Conservation (phyloP, 352 stramenopile species). For the Phytophthora foliorum region DNA sequence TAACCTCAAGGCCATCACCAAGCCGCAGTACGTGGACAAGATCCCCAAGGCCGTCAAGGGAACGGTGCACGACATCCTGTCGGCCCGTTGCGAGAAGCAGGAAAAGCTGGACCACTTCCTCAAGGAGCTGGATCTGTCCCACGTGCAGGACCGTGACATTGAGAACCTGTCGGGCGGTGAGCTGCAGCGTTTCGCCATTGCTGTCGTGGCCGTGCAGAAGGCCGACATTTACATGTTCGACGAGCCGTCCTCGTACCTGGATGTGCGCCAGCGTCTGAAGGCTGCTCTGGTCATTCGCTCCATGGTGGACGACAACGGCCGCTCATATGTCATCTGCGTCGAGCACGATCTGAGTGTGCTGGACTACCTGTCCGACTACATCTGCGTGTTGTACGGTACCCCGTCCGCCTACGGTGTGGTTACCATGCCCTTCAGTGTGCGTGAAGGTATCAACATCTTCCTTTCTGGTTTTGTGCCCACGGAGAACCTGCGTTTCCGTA, state of each 20-base stretch:
- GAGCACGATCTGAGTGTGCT: conserved; percentile 99
- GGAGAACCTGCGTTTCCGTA: conserved; percentile 99
- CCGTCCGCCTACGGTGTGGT: conserved; percentile 99
- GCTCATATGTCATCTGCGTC: conserved; percentile 98
- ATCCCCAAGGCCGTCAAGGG: conserved; percentile 98
- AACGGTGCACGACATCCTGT: conserved; percentile 95
- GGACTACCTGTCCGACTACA: conserved; percentile 99
- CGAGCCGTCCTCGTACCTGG: conserved; percentile 99
- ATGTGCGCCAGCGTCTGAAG: conserved; percentile 99
- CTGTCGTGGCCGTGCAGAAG: conserved; percentile 95
- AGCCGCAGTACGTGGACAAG: conserved; percentile 99
- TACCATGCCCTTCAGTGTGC: conserved; percentile 99
- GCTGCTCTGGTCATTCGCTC: conserved; percentile 98
- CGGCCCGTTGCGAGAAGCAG: conserved; percentile 93
- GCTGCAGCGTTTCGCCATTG: conserved; percentile 99
- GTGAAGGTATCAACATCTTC: conserved; percentile 99
- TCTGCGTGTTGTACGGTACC: conserved; percentile 99
- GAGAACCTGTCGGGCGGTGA: conserved; percentile 97
- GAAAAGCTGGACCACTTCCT: conserved; percentile 86
- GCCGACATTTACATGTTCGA: conserved; percentile 99
- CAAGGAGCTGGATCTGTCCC: conserved; percentile 96
- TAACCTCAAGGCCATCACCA: conserved; percentile 99
- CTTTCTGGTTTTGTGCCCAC: conserved; percentile 99
- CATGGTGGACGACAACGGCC: conserved; percentile 92
- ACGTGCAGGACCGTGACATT: conserved; percentile 98